phyloP scores from a whole-genome alignment of 2,329 filamentous ascomycete genomes.

The Emmonsia crescens region DNA sequence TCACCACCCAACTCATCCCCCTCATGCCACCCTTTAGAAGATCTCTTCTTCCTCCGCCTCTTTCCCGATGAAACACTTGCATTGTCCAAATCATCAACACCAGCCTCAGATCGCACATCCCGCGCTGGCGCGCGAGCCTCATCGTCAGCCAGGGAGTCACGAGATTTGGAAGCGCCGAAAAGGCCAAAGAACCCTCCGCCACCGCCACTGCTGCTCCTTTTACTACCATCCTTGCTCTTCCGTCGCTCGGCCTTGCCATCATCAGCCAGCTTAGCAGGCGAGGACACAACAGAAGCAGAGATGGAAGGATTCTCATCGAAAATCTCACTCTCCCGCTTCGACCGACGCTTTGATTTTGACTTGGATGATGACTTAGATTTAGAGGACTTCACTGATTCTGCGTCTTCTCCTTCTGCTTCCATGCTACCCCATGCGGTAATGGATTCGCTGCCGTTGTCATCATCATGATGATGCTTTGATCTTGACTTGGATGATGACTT shows the following conservation, averaged over 20 bases:
- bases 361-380: constrained; percentile 13
- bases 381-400: constrained; percentile 16
- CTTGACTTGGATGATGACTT: constrained; percentile 6
- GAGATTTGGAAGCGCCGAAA: constrained; percentile 23
- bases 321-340: constrained; percentile 15
- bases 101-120: constrained; percentile 28
- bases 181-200: constrained; percentile 26
- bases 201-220: constrained; percentile 2
- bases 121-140: constrained; percentile 12
- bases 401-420: constrained; percentile 13
- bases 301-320: constrained; percentile 12
- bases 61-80: constrained; percentile 20
- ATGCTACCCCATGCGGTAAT: constrained; percentile 1
- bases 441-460: constrained; percentile 15
- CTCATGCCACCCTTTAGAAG: constrained; percentile 23
- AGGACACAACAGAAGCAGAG: constrained; percentile 27
- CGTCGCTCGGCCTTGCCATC: constrained; percentile 22
- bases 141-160: not conserved
- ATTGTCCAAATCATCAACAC: constrained; percentile 30
- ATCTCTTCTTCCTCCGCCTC: constrained; percentile 37
- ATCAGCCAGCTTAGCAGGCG: constrained; percentile 24
- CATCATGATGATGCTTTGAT: constrained; percentile 16
- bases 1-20: constrained; percentile 19
- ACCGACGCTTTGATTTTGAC: constrained; percentile 19
- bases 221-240: constrained; percentile 18